These are phyloP conservation scores for Syzygium jambos DNA, from an alignment of 345 rosid genomes.

Conservation along the genomic window DNA sequence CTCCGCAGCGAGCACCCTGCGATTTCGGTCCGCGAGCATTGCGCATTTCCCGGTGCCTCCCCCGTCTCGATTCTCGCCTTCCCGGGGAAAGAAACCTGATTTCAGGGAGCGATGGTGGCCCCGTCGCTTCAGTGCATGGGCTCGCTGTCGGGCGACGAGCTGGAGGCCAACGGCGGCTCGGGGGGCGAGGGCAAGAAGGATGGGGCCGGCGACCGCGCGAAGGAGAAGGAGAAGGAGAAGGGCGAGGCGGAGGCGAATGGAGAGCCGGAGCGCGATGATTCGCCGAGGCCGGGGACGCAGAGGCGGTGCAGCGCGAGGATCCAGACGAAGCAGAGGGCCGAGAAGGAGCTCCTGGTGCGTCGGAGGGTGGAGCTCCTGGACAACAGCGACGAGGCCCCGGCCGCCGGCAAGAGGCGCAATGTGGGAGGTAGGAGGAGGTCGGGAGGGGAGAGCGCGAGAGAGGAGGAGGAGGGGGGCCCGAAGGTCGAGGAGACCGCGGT, in stretches of 20 bases:
- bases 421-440: not conserved
- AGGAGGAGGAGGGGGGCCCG: not conserved
- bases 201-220: not conserved
- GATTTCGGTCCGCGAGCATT: not conserved
- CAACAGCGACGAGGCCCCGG: conserved; percentile 1
- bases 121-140: conserved; percentile 3
- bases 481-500: not conserved
- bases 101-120: not conserved
- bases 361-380: conserved; percentile 30
- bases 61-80: not conserved
- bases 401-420: not conserved
- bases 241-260: not conserved
- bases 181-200: not conserved
- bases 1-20: not conserved
- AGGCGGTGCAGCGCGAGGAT: conserved; percentile 27
- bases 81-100: not conserved
- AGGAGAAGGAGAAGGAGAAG: not conserved
- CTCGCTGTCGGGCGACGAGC: not conserved
- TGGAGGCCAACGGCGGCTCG: not conserved
- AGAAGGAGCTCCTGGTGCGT: conserved; percentile 37
- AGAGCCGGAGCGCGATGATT: not conserved
- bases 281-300: conserved; percentile 10
- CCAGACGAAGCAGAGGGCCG: conserved; percentile 18
- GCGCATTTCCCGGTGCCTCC: not conserved
- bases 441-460: not conserved